phyloP scores from a whole-genome alignment of 805 yeast genomes.

The Wickerhamomyces mucosus region DNA sequence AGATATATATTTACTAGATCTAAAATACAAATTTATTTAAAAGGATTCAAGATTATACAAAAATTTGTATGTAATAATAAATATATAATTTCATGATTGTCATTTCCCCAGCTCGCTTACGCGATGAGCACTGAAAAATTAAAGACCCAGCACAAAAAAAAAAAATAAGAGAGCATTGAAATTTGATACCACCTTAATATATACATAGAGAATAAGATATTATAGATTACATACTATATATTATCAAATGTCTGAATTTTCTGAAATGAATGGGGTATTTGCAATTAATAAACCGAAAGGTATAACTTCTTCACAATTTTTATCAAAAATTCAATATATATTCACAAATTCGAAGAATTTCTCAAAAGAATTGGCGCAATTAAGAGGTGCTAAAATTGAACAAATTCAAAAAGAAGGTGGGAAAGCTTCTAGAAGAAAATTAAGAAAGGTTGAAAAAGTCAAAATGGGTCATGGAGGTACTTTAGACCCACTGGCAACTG shows the following conservation, averaged over 20 bases:
- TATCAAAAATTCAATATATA: constrained; percentile 53
- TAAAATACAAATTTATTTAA: no score
- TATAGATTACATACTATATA: no score
- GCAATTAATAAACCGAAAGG: constrained; percentile 90
- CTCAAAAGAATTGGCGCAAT: constrained; percentile 39
- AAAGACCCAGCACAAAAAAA: no score
- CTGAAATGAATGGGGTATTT: constrained; percentile 78
- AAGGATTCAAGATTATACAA: no score
- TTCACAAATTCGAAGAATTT: constrained; percentile 55
- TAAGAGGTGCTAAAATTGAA: constrained; percentile 37
- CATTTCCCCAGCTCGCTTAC: no score
- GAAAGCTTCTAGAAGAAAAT: constrained; percentile 41
- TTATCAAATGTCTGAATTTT: not conserved
- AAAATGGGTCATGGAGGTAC: constrained; percentile 99
- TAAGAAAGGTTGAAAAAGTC: constrained; percentile 43
- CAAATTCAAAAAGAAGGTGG: constrained; percentile 27
- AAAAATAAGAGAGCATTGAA: no score
- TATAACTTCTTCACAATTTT: constrained; percentile 65
- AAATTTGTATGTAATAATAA: no score
- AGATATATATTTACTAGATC: no score
- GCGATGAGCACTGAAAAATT: no score
- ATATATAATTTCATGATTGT: no score
- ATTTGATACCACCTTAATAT: no score
- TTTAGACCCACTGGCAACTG: constrained; percentile 91
- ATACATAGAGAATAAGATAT: no score